Evolutionary conservation across 2,329 filamentous ascomycete genomes (phyloP).

Genomic region (Aspergillus floridensis): DNA sequence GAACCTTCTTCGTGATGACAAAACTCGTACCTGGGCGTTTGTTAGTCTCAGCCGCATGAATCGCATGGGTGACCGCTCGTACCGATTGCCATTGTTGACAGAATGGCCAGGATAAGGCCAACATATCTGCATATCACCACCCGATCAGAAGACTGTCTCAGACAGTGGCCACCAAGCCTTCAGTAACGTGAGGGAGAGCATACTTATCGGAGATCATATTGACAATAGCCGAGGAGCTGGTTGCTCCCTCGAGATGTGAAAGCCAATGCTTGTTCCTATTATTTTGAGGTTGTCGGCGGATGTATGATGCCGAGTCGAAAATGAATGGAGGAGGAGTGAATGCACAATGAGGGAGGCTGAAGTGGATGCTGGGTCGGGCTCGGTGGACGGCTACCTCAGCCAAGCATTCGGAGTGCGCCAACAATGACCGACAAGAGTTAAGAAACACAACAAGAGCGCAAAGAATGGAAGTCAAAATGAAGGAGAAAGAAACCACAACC

Average conservation of each 20-base stretch:
- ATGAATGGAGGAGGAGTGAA: slow-evolving; percentile 5
- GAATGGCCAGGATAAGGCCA: slow-evolving; percentile 46
- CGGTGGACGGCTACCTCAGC: slow-evolving; percentile 12
- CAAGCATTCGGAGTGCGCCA: slow-evolving; percentile 19
- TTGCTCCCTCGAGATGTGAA: slow-evolving; percentile 34
- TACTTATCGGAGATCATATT: slow-evolving; percentile 47
- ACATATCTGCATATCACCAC: slow-evolving; percentile 40
- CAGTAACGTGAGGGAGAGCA: slow-evolving; percentile 7
- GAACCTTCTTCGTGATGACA: slow-evolving; percentile 97
- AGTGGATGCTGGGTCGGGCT: slow-evolving; percentile 9
- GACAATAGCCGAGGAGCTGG: slow-evolving; percentile 33
- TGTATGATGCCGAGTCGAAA: slow-evolving; percentile 4
- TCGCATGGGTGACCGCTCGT: slow-evolving; percentile 13
- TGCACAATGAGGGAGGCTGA: slow-evolving; percentile 4
- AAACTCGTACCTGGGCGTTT: slow-evolving; percentile 77
- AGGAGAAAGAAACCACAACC: not conserved
- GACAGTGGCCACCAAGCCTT: not conserved
- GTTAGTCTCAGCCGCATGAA: slow-evolving; percentile 10
- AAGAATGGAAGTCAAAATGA: not conserved
- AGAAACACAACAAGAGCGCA: not conserved
- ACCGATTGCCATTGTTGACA: slow-evolving; percentile 50
- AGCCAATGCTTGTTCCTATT: slow-evolving; percentile 29
- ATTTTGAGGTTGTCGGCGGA: slow-evolving; percentile 10
- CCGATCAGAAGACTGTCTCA: slow-evolving; percentile 21
- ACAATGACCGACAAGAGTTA: slow-evolving; percentile 11